Evolutionary conservation across 768 basidiomycete genomes (phyloP), one percentile per base, ranked within the genome.

Genomic region (Termitomyces sp.): DNA sequence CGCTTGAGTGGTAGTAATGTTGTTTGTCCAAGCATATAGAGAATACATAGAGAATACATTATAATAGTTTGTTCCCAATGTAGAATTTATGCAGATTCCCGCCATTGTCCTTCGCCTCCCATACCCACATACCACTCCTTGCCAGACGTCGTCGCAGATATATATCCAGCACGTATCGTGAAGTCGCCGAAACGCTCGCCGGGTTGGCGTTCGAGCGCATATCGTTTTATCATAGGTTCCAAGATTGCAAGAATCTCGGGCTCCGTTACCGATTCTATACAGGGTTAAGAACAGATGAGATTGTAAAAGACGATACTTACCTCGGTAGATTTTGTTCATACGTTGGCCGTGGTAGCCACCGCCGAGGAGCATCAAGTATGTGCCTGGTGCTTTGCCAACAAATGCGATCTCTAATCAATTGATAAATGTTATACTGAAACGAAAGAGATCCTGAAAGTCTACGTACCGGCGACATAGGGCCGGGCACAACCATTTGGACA

Each of bases 181-280:
- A 90, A 99, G 72, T 98, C 97, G 33, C 97, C 97, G 66, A 99
- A 98, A 56, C 77, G 87, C 72, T 99, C 97, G 32, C 92, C 94
- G 9, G 91, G 86, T 3, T 78, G 74, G 47, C 96, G 80, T 71
- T 98, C 94, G 28, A 90, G 75, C 0, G 96, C 93, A 69, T 94
- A 99, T 57, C 82, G 79, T 72, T 92, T 94, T 80, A 99, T 96
- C 91, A 99, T 94, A 0, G 94, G 95, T 56, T 70, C 65, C 24
- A 99, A 83, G 62, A 95, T 95, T 5, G 86, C 86, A 54, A 99
- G 74, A 55, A 97, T 97, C 71, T 97, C 94, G 8, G 86, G 90
- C 70, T 96, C 94, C 3, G 90, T 87, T 40, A 95, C 92, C 6
- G 85, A 82, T 77, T 94, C 92, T 90, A 16, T 8, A 51, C 30